phyloP scores from a whole-genome alignment of 768 basidiomycete species.

The Lactarius psammicola region DNA sequence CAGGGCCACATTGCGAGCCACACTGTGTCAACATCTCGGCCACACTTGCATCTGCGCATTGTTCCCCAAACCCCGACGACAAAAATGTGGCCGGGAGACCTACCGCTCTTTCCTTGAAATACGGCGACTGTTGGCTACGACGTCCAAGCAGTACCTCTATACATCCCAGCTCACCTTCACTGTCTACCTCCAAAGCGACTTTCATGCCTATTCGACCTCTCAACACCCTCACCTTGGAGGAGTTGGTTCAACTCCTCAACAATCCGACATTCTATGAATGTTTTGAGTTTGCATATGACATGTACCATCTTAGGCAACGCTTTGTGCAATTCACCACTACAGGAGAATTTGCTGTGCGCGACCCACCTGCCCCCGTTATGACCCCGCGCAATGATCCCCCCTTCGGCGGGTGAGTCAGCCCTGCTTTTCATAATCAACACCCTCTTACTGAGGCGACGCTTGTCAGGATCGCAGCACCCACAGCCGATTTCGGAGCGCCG shows the following conservation, averaged over 20 bases:
- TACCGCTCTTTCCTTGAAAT: neutral
- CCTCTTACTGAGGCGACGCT: neutral
- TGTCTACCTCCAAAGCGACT: neutral
- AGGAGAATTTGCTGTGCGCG: neutral
- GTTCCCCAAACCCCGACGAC: neutral
- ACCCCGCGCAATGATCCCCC: neutral
- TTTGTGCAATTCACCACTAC: neutral
- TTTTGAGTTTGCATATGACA: constrained; percentile 3
- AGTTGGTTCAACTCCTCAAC: neutral
- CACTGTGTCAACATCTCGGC: neutral
- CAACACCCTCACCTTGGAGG: neutral
- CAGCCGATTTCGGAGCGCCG: neutral
- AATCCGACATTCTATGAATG: neutral
- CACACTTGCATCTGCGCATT: neutral
- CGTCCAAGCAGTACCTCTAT: neutral
- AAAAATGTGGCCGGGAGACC: neutral
- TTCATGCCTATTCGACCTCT: neutral
- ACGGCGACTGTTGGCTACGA: neutral
- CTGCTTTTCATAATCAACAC: constrained; percentile 3
- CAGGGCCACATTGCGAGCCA: neutral
- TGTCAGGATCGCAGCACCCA: constrained; percentile 4
- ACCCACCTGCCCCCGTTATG: constrained; percentile 6
- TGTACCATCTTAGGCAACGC: neutral
- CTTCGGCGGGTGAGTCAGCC: neutral
- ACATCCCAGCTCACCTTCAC: neutral